These are phyloP conservation scores for Cytospora piceicola DNA, from an alignment of 2,329 filamentous ascomycete genomes.

Conservation along the genomic window DNA sequence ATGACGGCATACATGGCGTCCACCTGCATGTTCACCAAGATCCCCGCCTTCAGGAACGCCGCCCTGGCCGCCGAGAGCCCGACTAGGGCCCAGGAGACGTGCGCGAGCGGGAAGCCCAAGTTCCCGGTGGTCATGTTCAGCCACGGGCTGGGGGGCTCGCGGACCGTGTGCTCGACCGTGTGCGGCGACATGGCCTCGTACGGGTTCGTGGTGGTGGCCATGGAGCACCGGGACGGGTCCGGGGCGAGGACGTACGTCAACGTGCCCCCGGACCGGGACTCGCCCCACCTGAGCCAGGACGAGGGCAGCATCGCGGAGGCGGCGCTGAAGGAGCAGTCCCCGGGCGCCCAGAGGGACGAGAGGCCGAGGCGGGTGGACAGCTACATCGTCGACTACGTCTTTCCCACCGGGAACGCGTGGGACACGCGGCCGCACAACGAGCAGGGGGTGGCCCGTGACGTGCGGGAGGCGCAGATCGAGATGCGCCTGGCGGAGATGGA, in stretches of 20 bases:
- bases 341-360: constrained; percentile 37
- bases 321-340: constrained; percentile 31
- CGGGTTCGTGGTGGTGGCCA: constrained; percentile 65
- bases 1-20: constrained; percentile 58
- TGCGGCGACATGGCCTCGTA: constrained; percentile 70
- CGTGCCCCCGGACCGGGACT: constrained; percentile 48
- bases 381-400: constrained; percentile 65
- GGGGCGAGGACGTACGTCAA: constrained; percentile 66
- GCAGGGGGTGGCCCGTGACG: constrained; percentile 61
- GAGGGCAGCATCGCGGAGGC: constrained; percentile 31
- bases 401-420: constrained; percentile 57
- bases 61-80: constrained; percentile 60
- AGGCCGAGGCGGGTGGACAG: constrained; percentile 43
- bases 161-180: constrained; percentile 64
- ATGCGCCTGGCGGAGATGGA: constrained; percentile 67
- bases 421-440: constrained; percentile 60
- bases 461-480: constrained; percentile 65
- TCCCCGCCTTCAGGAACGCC: constrained; percentile 67
- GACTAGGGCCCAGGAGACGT: constrained; percentile 42
- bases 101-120: constrained; percentile 39
- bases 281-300: constrained; percentile 39
- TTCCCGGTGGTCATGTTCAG: constrained; percentile 70
- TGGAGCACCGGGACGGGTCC: constrained; percentile 69
- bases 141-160: constrained; percentile 66
- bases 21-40: constrained; percentile 66